These are phyloP conservation scores for Cryptococcus floricola DNA, from an alignment of 1,284 basidiomycete genomes.

Conservation along the genomic window DNA sequence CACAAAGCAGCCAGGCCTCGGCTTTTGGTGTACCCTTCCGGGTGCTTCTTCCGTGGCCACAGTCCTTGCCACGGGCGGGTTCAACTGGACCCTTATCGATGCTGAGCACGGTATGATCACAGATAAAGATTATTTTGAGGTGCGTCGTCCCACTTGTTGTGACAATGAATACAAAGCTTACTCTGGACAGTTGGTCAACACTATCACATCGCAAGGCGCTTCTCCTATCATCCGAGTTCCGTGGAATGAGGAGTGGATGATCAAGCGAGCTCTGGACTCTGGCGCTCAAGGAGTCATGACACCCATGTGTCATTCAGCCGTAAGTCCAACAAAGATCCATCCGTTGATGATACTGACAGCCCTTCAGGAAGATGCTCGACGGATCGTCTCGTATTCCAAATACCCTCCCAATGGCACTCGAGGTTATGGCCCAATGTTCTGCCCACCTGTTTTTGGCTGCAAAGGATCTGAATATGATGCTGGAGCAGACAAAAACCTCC, in stretches of 20 bases:
- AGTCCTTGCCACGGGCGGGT: constrained; percentile 31
- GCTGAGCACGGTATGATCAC: constrained; percentile 34
- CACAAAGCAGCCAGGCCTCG: constrained; percentile 59
- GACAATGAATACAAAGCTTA: not conserved
- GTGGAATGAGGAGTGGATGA: constrained; percentile 35
- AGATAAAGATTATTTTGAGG: constrained; percentile 32
- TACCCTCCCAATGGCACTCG: constrained; percentile 32
- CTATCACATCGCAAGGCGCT: constrained; percentile 26
- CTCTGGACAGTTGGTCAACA: constrained; percentile 21
- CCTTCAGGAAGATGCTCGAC: constrained; percentile 21
- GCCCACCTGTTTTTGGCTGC: constrained; percentile 21
- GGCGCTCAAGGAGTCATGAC: constrained; percentile 41
- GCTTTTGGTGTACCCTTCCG: constrained; percentile 61
- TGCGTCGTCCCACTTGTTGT: constrained; percentile 5
- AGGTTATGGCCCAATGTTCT: constrained; percentile 36
- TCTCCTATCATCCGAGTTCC: constrained; percentile 46
- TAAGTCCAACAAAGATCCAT: not conserved
- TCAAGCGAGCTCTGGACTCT: constrained; percentile 47
- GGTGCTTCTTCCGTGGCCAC: constrained; percentile 27
- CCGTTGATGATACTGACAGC: not conserved
- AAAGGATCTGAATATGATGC: constrained; percentile 55
- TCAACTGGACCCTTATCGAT: constrained; percentile 36
- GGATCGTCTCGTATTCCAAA: constrained; percentile 28
- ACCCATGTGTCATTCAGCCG: constrained; percentile 34
- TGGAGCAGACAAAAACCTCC: constrained; percentile 57